A percentile compares a stretch with the other conserved stretches of the same genome.
Conservation (phyloP, 768 basidiomycete species). For the Candolleomyces aberdarensis region DNA sequence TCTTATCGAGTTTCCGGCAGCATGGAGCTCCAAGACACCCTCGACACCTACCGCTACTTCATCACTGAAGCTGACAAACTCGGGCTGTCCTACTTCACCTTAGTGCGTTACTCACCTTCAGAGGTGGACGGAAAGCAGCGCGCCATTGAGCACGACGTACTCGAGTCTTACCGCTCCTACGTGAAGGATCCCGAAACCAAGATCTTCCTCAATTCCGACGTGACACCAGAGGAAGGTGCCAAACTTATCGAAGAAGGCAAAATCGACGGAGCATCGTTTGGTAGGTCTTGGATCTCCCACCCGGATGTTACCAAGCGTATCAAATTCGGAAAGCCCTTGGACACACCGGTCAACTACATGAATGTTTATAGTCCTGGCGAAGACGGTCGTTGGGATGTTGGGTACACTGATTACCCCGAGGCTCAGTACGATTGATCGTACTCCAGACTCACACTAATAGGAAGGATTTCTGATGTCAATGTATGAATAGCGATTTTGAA, state of each 20-base stretch:
- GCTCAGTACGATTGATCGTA: conserved; percentile 9
- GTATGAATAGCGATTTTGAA: too few relatives aligned
- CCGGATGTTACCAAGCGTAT: conserved; percentile 40
- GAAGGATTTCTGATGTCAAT: too few relatives aligned
- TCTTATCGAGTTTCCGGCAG: conserved; percentile 12
- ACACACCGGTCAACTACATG: conserved; percentile 26
- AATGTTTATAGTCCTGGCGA: conserved; percentile 25
- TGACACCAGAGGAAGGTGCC: conserved; percentile 36
- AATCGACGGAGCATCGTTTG: conserved; percentile 35
- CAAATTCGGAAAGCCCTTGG: conserved; percentile 29
- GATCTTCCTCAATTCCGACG: conserved; percentile 34
- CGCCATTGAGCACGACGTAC: conserved; percentile 36
- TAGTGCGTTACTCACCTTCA: conserved; percentile 19
- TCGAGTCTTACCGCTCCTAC: conserved; percentile 31
- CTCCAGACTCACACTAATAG: too few relatives aligned
- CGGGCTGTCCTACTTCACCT: conserved; percentile 25
- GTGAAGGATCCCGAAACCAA: conserved; percentile 31
- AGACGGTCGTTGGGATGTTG: conserved; percentile 22
- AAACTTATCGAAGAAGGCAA: conserved; percentile 30
- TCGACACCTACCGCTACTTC: conserved; percentile 40
- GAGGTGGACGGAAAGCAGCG: conserved; percentile 25
- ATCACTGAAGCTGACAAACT: conserved; percentile 38
- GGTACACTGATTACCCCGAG: conserved; percentile 36
- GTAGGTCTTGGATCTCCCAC: conserved; percentile 35
- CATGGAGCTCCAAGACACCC: conserved; percentile 42